phyloP scores from a whole-genome alignment of 1,284 basidiomycete species.

The Irpex sp. region DNA sequence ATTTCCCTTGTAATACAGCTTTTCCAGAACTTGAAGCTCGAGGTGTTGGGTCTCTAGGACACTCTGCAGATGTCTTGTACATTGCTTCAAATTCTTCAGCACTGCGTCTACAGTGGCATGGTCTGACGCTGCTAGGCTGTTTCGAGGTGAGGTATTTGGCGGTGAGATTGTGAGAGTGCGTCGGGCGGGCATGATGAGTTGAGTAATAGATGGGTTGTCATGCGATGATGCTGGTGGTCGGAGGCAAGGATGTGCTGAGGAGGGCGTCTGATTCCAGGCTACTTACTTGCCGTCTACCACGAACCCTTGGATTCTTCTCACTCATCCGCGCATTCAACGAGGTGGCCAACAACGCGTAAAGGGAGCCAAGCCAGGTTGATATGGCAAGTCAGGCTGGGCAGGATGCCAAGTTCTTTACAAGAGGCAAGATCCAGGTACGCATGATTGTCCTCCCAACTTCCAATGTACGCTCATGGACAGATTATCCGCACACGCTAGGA shows the following conservation, averaged over 20 bases:
- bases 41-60: slow-evolving; percentile 40
- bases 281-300: background rate
- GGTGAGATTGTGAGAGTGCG: slow-evolving; percentile 21
- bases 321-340: background rate
- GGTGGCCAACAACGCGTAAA: background rate
- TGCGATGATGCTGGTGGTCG: background rate
- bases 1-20: slow-evolving; percentile 75
- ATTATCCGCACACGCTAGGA: slow-evolving; percentile 44
- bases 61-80: slow-evolving; percentile 47
- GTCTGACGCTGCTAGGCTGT: slow-evolving; percentile 30
- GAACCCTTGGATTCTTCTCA: background rate
- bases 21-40: slow-evolving; percentile 60
- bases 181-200: slow-evolving; percentile 18
- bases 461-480: background rate
- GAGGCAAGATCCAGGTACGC: slow-evolving; percentile 87
- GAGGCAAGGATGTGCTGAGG: slow-evolving; percentile 10
- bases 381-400: slow-evolving; percentile 67
- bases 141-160: slow-evolving; percentile 30
- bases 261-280: background rate
- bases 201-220: background rate
- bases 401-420: slow-evolving; percentile 87
- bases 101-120: slow-evolving; percentile 46
- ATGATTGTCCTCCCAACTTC: background rate
- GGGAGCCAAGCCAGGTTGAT: slow-evolving; percentile 8
- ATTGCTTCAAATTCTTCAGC: slow-evolving; percentile 57